Base-by-base conservation (phyloP, 768 basidiomycete genomes). In the Amanita fuliginea region DNA sequence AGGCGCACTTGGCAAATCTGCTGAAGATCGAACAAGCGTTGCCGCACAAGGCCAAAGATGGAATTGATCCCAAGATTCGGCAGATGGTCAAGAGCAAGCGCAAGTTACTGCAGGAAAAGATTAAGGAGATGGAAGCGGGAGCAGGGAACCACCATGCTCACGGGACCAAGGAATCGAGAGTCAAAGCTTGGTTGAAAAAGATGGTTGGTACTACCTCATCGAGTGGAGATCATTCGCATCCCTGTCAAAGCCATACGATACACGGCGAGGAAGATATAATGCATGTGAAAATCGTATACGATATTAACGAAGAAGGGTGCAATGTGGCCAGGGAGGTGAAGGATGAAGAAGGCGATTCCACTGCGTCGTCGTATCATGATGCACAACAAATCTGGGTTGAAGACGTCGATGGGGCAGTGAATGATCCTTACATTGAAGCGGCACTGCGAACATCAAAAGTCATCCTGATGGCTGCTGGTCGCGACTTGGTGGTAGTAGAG, bases 151-250 rank as follows among this genome's bases (percentile, higher is more conserved):
- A 61, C 47, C 60, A 61, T 21, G 13, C 70, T 73, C 11, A 64
- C 75, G 35, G 16, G 18, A 21, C 1, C 14, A 47, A 40, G 35
- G 46, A 47, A 4, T 70, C 74, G 41, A 76, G 70, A 54, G 59
- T 85, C 40, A 81, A 77, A 55, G 70, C 75, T 4, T 85, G 83
- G 83, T 63, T 80, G 57, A 78, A 73, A 63, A 77, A 75, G 54
- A 81, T 81, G 53, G 67, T 83, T 16, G 46, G 46, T 13, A 32
- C 32, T 4, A 4, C 32, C 1, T n/a, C n/a, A n/a, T 13, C 19
- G 19, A 39, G 28, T 7, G 46, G 35, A 11, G 24, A 47, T 36
- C 22, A 16, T 9, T 33, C 18, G n/a, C 26, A 28, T 11, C 37
- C 18, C 5, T 24, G 16, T 16, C 24, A 26, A n/a, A 16, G 32